Percentiles rank a stretch among this genome's conserved stretches.
Conservation (phyloP, 768 basidiomycete genomes). For the Clavaria fumosa region DNA sequence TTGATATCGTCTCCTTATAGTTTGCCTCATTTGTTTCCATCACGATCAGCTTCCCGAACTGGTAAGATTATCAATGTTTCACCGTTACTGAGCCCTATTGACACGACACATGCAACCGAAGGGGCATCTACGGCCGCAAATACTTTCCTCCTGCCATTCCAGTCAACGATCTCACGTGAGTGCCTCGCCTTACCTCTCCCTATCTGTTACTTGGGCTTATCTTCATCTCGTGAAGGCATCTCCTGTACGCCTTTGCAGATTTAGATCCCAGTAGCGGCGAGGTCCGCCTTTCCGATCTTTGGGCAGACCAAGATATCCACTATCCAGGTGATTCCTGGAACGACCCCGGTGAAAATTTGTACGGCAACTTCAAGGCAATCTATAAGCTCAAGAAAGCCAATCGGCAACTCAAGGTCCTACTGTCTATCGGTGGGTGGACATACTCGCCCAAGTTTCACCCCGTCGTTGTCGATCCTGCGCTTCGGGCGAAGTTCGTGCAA, state of each 20-base stretch:
- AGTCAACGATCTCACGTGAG: constrained; percentile 70
- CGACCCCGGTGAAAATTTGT: constrained; percentile 78
- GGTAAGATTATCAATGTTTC: constrained; percentile 24
- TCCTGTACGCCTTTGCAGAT: constrained; percentile 90
- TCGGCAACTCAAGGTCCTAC: constrained; percentile 61
- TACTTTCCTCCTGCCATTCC: constrained; percentile 82
- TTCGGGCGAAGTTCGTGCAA: constrained; percentile 65
- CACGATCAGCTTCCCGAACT: constrained; percentile 70
- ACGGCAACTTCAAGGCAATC: constrained; percentile 90
- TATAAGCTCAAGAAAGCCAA: constrained; percentile 81
- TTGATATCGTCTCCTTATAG: background rate
- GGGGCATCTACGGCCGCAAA: constrained; percentile 94
- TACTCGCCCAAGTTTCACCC: constrained; percentile 82
- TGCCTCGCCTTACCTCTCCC: constrained; percentile 8
- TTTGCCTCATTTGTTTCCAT: constrained; percentile 7
- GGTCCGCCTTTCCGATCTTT: constrained; percentile 75
- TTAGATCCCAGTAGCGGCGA: constrained; percentile 71
- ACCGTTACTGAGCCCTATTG: constrained; percentile 3
- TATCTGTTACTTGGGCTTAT: constrained; percentile 6
- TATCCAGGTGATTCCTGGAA: constrained; percentile 94
- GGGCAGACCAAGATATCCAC: constrained; percentile 97
- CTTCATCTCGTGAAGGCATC: constrained; percentile 47
- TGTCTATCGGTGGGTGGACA: constrained; percentile 95
- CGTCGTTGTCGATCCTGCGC: constrained; percentile 47
- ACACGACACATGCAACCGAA: too few relatives aligned